phyloP scores from a whole-genome alignment of 768 basidiomycete species.

The Trametes elegans region DNA sequence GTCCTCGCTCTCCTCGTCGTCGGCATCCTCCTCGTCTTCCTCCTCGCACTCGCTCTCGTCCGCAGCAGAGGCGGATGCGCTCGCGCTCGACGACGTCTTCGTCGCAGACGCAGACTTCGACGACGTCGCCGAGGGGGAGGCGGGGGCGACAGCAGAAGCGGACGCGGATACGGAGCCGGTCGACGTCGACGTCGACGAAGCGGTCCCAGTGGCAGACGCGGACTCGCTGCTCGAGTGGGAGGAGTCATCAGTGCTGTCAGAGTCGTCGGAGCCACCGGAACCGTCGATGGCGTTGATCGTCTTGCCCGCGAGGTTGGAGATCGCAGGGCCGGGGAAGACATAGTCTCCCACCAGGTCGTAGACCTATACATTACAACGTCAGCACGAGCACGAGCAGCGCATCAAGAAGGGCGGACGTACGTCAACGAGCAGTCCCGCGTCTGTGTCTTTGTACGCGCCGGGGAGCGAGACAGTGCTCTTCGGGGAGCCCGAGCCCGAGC shows the following conservation, averaged over 20 bases:
- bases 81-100: not conserved
- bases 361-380: not conserved
- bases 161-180: not conserved
- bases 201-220: not conserved
- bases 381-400: too few species aligned
- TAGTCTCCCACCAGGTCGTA: constrained; percentile 13
- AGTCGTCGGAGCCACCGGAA: not conserved
- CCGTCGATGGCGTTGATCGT: not conserved
- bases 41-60: constrained; percentile 2
- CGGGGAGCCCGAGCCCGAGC: constrained; percentile 51
- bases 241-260: too few species aligned
- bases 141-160: not conserved
- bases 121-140: not conserved
- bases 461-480: constrained; percentile 57
- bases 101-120: not conserved
- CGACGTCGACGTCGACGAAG: not conserved
- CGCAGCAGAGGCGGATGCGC: not conserved
- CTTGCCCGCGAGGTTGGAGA: constrained; percentile 18
- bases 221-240: not conserved
- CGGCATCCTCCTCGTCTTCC: not conserved
- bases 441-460: constrained; percentile 67
- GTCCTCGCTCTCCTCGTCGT: not conserved
- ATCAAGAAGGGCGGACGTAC: too few species aligned
- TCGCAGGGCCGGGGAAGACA: constrained; percentile 23
- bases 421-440: constrained; percentile 64